Conservation (phyloP, 768 basidiomycete species). For the Phlebiopsis flavidoalba region DNA sequence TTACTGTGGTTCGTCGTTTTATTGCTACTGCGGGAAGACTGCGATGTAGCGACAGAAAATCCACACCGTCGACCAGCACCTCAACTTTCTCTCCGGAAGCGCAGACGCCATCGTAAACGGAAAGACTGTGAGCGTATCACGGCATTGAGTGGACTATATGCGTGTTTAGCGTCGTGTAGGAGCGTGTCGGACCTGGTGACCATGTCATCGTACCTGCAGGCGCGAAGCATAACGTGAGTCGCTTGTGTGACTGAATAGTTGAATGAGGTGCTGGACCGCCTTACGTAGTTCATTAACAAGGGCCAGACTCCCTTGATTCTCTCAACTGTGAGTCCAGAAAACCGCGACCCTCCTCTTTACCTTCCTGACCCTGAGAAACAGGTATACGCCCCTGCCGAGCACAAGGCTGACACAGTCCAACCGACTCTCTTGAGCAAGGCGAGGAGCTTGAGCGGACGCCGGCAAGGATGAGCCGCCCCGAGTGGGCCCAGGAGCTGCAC, state of each 20-base stretch:
- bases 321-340: constrained; percentile 17
- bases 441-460: constrained; percentile 23
- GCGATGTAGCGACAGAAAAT: constrained; percentile 15
- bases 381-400: constrained; percentile 26
- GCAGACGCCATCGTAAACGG: constrained; percentile 21
- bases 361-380: neutral
- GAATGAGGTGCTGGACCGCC: constrained; percentile 4
- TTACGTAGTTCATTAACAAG: constrained; percentile 20
- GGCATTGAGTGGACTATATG: too few species aligned
- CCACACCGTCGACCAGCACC: constrained; percentile 24
- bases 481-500: constrained; percentile 19
- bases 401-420: constrained; percentile 25
- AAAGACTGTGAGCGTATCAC: constrained; percentile 9
- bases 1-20: too few species aligned
- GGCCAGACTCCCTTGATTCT: constrained; percentile 22
- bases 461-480: constrained; percentile 25
- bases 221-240: constrained; percentile 22
- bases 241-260: neutral
- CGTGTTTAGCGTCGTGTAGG: neutral
- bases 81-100: constrained; percentile 22
- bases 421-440: constrained; percentile 20
- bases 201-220: constrained; percentile 24
- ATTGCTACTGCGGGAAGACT: too few species aligned
- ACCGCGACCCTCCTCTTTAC: too few species aligned
- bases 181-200: constrained; percentile 20